These are phyloP conservation scores for Tulasnella calospora DNA, from an alignment of 768 basidiomycete species.

Conservation along the genomic window DNA sequence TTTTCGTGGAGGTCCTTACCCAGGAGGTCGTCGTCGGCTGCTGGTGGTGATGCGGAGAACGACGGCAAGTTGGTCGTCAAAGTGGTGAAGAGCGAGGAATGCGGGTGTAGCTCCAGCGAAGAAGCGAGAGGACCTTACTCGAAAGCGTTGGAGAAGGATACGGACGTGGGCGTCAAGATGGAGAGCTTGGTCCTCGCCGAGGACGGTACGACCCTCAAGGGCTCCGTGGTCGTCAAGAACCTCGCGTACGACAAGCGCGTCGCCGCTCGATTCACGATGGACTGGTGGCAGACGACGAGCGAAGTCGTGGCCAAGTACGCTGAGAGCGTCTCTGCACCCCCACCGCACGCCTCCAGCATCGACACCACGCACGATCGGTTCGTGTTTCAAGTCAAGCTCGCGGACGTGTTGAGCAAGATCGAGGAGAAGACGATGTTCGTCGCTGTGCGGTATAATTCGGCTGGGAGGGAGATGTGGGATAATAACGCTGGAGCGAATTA, in stretches of 20 bases:
- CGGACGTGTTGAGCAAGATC: constrained; percentile 67
- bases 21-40: background rate
- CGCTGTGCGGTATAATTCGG: constrained; percentile 67
- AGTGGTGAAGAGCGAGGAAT: constrained; percentile 42
- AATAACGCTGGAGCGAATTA: constrained; percentile 81
- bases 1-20: background rate
- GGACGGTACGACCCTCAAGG: constrained; percentile 53
- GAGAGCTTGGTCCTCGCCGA: constrained; percentile 41
- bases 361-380: constrained; percentile 59
- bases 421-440: constrained; percentile 80
- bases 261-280: constrained; percentile 86
- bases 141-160: constrained; percentile 1
- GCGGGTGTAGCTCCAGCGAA: background rate
- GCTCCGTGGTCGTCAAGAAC: constrained; percentile 75
- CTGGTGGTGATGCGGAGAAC: background rate
- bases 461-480: constrained; percentile 84
- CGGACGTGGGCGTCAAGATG: constrained; percentile 35
- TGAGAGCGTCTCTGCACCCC: constrained; percentile 36
- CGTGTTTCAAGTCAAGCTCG: constrained; percentile 65
- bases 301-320: constrained; percentile 79
- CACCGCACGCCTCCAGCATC: constrained; percentile 33
- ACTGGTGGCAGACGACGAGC: constrained; percentile 92
- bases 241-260: constrained; percentile 83
- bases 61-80: constrained; percentile 38
- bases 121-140: constrained; percentile 1